phyloP scores from a whole-genome alignment of 192 early-diverging fungal genomes.

The Dimargaris xerosporica region DNA sequence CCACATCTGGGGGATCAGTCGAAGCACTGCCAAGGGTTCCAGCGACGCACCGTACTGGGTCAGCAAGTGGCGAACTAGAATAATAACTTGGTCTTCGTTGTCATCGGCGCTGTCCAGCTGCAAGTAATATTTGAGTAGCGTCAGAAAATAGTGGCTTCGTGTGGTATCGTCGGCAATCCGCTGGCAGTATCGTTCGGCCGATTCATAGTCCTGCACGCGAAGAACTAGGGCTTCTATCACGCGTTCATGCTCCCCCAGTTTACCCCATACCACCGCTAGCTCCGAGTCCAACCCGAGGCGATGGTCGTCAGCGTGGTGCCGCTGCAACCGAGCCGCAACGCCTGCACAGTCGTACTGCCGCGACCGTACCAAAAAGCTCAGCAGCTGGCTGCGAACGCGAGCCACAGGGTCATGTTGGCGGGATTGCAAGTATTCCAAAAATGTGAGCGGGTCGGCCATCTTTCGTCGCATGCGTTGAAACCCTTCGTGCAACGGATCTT shows the following conservation, averaged over 20 bases:
- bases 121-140: slow-evolving; percentile 2
- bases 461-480: no score
- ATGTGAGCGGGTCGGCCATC: background rate
- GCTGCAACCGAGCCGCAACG: background rate
- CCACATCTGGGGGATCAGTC: background rate
- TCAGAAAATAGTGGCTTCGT: background rate
- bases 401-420: background rate
- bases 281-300: background rate
- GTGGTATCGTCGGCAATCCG: background rate
- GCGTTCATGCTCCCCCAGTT: background rate
- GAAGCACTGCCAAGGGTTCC: background rate
- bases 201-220: background rate
- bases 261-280: background rate
- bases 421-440: background rate
- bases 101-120: background rate
- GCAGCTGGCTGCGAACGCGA: background rate
- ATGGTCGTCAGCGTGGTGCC: background rate
- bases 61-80: background rate
- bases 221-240: background rate
- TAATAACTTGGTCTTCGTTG: background rate
- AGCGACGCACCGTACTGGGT: background rate
- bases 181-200: slow-evolving; percentile 2
- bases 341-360: background rate
- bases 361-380: background rate
- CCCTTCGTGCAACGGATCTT: background rate